Evolutionary conservation across 345 rosid species (phyloP), one percentile per base, ranked within the genome.

Genomic region (Jatropha curcas): DNA sequence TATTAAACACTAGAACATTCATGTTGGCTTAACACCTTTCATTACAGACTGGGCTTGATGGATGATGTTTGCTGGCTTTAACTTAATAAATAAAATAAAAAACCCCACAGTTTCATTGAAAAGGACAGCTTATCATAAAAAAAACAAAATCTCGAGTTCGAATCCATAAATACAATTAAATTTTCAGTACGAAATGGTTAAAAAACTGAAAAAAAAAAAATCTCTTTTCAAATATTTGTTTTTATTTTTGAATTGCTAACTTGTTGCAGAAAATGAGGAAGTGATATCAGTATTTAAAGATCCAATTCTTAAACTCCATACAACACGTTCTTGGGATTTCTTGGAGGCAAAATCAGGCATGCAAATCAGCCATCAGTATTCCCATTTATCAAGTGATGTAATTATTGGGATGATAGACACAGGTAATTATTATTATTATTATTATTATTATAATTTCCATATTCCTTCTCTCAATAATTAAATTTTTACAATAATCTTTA

Each of bases 311-410:
- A 77, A 79, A 45, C 91, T 88, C 45, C 97, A 92, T 57, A 92
- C 97, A 57, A 92, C 97, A 9, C 90, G 94, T 13, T 92, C 97
- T 25, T 92, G 97, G 97, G 93, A 88, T 79, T 92, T 92, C 73
- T 65, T 92, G 60, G 87, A 80, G 31, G 80, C 71, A 24, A 74
- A 74, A 1, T 76, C 82, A 12, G 74, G 81, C 31, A 43, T 63
- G n/a, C 63, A 61, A 31, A 46, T 61, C 48, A 66, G 8, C 41
- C 33, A 57, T 59, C 33, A 4, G 74, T 56, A 61, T 65, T 77
- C 58, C 2, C 74, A 66, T 14, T 24, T 70, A 33, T 74, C 86
- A 19, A 80, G 68, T 56, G 90, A 89, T 73, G 90, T 87, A 30
- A 87, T 87, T 20, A 74, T 89, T 75, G 94, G 91, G 48, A 56